Base-by-base conservation (phyloP, 192 early-diverging fungal genomes). In the Geranomyces michiganensis region DNA sequence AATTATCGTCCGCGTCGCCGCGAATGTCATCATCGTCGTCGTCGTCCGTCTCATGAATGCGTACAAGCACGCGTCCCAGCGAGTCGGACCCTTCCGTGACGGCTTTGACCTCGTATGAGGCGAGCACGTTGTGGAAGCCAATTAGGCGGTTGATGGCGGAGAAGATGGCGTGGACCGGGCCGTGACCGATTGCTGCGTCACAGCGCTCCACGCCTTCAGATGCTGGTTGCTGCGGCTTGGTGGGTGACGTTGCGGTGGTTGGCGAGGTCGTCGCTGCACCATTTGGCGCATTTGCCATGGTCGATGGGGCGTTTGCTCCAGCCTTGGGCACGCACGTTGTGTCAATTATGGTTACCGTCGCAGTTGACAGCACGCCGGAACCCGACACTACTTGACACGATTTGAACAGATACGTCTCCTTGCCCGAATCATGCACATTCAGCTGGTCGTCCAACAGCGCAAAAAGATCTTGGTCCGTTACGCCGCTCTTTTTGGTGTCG, bases 151-250 rank as follows among this genome's bases (percentile, higher is more conserved):
- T 93, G 72, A 97, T 97, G 49, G 89, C 92, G 43, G 79, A 84
- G 81, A 93, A 97, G 56, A 92, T 88, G 15, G 95, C 93, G 75
- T 95, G 92, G 30, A 97, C 90, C 8, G 95, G 92, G 13, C 95
- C 94, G 73, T 90, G 89, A 21, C 91, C 93, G 53, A 91, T 85
- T 21, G 93, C 92, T 13, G 90, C 95, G 77, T 94, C 94, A 24
- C 46, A 82, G 74, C 30, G 83, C 22, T 81, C 78, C 12, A 84
- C 70, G 31, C 70, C 62, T 19, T 71, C 48, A 15, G 43, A 19
- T 6, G 44, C 51, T 31, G 31, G 55, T 8, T 1, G 21, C 21
- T 60, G 15, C 31, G 17, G 17, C 41, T 45, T 74, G 62, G 44
- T 49, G 31, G 10, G 45, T 49, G 33, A 31, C 22, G 66, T 62